These are phyloP conservation scores for Arthroderma sp. DNA, from an alignment of 2,329 filamentous ascomycete species.

Conservation along the genomic window DNA sequence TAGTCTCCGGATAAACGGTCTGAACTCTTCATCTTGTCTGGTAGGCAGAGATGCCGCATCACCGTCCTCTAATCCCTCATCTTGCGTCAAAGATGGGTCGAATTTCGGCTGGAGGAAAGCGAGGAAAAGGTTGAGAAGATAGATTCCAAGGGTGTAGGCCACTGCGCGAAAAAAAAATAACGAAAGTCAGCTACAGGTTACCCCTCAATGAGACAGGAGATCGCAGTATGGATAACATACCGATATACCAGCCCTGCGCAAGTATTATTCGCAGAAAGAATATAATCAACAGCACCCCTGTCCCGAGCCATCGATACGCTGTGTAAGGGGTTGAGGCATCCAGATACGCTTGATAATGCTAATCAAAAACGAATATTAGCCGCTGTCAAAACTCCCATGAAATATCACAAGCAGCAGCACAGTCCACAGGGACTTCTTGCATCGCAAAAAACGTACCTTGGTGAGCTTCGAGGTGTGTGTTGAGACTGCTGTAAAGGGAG, in stretches of 20 bases:
- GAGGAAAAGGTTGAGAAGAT: conserved; percentile 97
- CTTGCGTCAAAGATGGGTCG: conserved; percentile 87
- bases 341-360: conserved; percentile 90
- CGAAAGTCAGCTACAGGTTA: not conserved
- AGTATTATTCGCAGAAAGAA: conserved; percentile 86
- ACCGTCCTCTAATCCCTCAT: conserved; percentile 94
- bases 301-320: conserved; percentile 79
- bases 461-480: conserved; percentile 53
- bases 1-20: conserved; percentile 86
- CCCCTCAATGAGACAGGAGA: not conserved
- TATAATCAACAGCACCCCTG: conserved; percentile 57
- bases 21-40: conserved; percentile 94
- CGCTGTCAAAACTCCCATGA: not conserved
- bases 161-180: conserved; percentile 42
- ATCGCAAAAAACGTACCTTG: conserved; percentile 22
- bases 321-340: conserved; percentile 87
- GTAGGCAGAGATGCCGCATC: conserved; percentile 68
- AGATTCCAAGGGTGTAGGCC: conserved; percentile 94
- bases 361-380: conserved; percentile 9
- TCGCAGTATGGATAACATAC: conserved; percentile 40
- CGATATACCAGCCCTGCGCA: conserved; percentile 97
- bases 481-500: conserved; percentile 80
- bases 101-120: conserved; percentile 98
- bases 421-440: too few relatives aligned
- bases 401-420: too few relatives aligned